These are phyloP conservation scores for Kodamaea derodonti DNA, from an alignment of 1,139 yeast species.

Conservation along the genomic window DNA sequence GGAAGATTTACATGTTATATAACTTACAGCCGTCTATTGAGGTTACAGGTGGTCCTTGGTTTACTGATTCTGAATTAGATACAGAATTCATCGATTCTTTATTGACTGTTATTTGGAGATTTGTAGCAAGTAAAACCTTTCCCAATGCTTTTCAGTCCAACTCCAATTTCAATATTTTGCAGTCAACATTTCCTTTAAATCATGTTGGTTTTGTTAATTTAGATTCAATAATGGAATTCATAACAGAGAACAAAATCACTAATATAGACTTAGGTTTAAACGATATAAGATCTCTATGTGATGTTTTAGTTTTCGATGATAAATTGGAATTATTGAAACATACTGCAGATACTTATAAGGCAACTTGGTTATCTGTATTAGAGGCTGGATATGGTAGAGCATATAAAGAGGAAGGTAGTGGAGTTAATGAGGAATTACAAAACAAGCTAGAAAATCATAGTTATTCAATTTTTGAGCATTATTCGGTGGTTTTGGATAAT, in stretches of 20 bases:
- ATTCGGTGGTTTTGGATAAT: constrained; percentile 28
- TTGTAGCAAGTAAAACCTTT: constrained; percentile 67
- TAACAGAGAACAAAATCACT: constrained; percentile 70
- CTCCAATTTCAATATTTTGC: constrained; percentile 45
- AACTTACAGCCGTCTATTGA: constrained; percentile 91
- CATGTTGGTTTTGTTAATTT: constrained; percentile 65
- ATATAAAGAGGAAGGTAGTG: constrained; percentile 24
- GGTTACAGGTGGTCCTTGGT: constrained; percentile 99
- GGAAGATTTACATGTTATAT: constrained; percentile 94
- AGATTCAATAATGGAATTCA: constrained; percentile 71
- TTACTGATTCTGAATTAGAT: constrained; percentile 92
- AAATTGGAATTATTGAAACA: constrained; percentile 60
- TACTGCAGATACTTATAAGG: constrained; percentile 51
- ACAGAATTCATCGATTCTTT: constrained; percentile 87
- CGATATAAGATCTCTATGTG: constrained; percentile 81
- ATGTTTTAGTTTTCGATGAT: constrained; percentile 83
- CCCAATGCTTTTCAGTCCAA: constrained; percentile 62
- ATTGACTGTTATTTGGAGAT: constrained; percentile 84
- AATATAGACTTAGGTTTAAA: constrained; percentile 71
- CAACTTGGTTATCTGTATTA: constrained; percentile 57
- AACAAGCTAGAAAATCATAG: constrained; percentile 16
- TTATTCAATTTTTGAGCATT: constrained; percentile 35
- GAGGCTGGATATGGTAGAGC: constrained; percentile 56
- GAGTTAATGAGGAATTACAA: constrained; percentile 11
- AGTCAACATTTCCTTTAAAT: constrained; percentile 27